Base-by-base conservation (phyloP, 805 yeast species). In the Metschnikowia rubicola region DNA sequence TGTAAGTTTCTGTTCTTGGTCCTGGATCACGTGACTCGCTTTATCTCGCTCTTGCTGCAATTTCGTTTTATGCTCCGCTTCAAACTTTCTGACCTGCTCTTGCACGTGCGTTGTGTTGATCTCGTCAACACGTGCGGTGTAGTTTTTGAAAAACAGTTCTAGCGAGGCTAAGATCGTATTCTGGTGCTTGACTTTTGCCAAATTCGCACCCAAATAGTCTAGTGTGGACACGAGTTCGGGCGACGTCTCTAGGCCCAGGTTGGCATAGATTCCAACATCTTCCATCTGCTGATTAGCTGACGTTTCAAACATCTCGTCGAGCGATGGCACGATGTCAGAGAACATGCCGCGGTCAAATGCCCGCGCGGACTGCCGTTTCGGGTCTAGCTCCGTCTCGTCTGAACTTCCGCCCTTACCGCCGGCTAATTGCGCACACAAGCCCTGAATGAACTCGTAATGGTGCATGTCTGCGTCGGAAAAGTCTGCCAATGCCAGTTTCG, bases 331-430 rank as follows among this genome's bases (percentile, higher is more conserved):
- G 15, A 80, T 73, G 59, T 81, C 86, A 26, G 86, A 84, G 63
- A 81, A 83, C 66, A 83, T 67, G 2, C 85, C 84, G 26, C 75
- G 74, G 52, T 80, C 85, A 60, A 79, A 79, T 3, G 80, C 45
- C 15, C 54, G 40, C 30, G 37, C 46, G 31, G 47, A 35, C 17
- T 41, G 35, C 17, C 35, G 31, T 10, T 12, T 41, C 10, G 47
- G 36, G 34, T 15, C 34, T n/a, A 37, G 34, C 28, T 29, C 39
- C 17, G 17, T 15, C 17, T 15, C 17, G 17, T 15, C 17, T 15
- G 17, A 15, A 15, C 17, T 15, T 15, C 17, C 17, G 17, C 17
- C 17, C 17, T 15, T 15, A 2, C 17, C 17, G 17, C 17, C 17
- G 3, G 50, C 26, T 35, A 51, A 17, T 47, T 29, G 38, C 38